Evolutionary conservation across 1,139 yeast genomes (phyloP).

Genomic region (Dujonia santamariae): DNA sequence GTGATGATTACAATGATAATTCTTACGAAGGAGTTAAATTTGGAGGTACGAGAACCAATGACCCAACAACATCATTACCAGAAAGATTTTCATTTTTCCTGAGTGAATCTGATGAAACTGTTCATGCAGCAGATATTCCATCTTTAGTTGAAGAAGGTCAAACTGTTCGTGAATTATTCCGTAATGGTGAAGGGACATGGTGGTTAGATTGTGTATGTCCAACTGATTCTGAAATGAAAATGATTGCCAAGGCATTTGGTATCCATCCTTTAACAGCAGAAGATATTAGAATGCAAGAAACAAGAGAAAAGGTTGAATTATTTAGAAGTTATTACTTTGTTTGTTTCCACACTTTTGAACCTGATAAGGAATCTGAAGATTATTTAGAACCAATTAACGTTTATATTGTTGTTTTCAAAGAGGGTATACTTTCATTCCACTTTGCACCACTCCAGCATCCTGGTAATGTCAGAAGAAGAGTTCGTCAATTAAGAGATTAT

Average conservation of each 20-base stretch:
- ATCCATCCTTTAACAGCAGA: slow-evolving; percentile 83
- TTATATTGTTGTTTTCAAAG: slow-evolving; percentile 81
- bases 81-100: slow-evolving; percentile 83
- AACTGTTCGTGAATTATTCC: slow-evolving; percentile 63
- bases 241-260: slow-evolving; percentile 68
- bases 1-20: slow-evolving; percentile 13
- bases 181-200: slow-evolving; percentile 62
- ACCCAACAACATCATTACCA: slow-evolving; percentile 30
- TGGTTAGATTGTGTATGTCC: slow-evolving; percentile 77
- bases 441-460: slow-evolving; percentile 79
- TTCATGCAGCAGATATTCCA: slow-evolving; percentile 85
- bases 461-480: slow-evolving; percentile 87
- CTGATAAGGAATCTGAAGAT: slow-evolving; percentile 73
- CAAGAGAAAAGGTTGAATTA: slow-evolving; percentile 80
- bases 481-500: slow-evolving; percentile 84
- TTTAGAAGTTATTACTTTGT: slow-evolving; percentile 75
- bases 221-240: slow-evolving; percentile 66
- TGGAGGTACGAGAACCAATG: slow-evolving; percentile 33
- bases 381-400: slow-evolving; percentile 85
- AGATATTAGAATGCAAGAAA: slow-evolving; percentile 81
- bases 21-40: slow-evolving; percentile 29
- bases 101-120: slow-evolving; percentile 78
- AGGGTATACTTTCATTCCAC: slow-evolving; percentile 83
- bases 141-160: slow-evolving; percentile 66
- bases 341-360: slow-evolving; percentile 79